A percentile compares a stretch with the other conserved stretches of the same genome.
These are phyloP conservation scores for Pelagomonas calceolata DNA, from an alignment of 108 stramenopile genomes.

Conservation along the genomic window DNA sequence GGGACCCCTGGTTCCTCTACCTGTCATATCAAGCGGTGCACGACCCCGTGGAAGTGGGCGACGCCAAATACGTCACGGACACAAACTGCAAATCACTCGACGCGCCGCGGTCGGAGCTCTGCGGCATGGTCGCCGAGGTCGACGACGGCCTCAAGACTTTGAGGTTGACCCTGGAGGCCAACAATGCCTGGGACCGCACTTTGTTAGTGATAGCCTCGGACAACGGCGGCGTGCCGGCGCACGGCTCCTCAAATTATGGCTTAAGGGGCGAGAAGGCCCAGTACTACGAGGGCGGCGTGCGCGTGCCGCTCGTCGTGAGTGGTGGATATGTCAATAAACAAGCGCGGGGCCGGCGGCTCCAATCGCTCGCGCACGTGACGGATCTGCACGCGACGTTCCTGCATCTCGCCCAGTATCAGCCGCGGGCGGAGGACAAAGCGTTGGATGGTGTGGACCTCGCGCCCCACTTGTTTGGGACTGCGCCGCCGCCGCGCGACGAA, in stretches of 20 bases:
- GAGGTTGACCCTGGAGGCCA: background rate
- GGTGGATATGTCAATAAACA: constrained; percentile 13
- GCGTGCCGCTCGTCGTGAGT: constrained; percentile 19
- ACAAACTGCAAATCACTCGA: constrained; percentile 10
- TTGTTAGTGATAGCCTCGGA: constrained; percentile 25
- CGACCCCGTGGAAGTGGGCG: constrained; percentile 25
- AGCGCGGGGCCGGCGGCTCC: constrained; percentile 8
- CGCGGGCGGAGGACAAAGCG: no score
- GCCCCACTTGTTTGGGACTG: background rate
- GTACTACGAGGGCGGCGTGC: constrained; percentile 31
- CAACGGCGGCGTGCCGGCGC: constrained; percentile 24
- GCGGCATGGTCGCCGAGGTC: constrained; percentile 26
- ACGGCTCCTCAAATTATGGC: constrained; percentile 24
- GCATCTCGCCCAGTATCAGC: constrained; percentile 4
- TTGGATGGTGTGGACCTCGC: no score
- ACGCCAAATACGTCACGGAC: constrained; percentile 17
- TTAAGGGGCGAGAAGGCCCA: constrained; percentile 25
- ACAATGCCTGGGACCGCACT: constrained; percentile 14
- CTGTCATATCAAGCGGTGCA: constrained; percentile 26
- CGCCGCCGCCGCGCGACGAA: constrained; percentile 12
- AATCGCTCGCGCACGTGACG: constrained; percentile 14
- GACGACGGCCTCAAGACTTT: constrained; percentile 14
- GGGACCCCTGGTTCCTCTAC: constrained; percentile 26
- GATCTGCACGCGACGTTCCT: constrained; percentile 20
- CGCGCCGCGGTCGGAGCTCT: constrained; percentile 14